Evolutionary conservation across 2,329 filamentous ascomycete species (phyloP), one percentile per base, ranked within the genome.

Genomic region (Aspergillus thermomutatus): DNA sequence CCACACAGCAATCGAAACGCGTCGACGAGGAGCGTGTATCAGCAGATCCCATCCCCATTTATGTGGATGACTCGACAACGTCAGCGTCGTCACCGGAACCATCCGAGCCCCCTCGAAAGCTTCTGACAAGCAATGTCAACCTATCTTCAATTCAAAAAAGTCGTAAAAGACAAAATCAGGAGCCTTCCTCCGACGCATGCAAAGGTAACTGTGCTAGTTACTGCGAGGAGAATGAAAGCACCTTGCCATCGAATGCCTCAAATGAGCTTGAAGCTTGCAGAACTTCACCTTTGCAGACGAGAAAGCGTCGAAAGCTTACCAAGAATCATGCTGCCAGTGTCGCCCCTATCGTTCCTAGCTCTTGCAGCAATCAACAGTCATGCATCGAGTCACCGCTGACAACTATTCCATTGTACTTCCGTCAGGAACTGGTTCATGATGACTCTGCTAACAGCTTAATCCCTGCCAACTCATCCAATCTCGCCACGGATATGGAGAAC

Each of bases 331-430:
- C 41, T 10, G 19, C 9, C 23, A 17, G 1, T 14, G 21, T 26
- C 10, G 10, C 14, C 11, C 11, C 5, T 7, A 6, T 23, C 14
- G 23, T 23, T 46, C 43, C 21, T 14, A 46, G 6, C 9, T 46
- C 43, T 7, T 23, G 11, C 4, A 46, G 21, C 45, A 27, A 54
- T 23, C 2, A 8, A 3, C 17, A 25, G 1, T 2, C 5, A 21
- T 37, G 3, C 27, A 52, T 57, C 4, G 19, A 56, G 49, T 69
- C 67, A 2, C 70, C 66, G 3, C 55, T 72, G 9, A 59, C 52
- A 8, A 69, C 61, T 8, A 57, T 72, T 25, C 69, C 70, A 2
- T 60, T 71, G 9, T 72, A 66, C 52, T 60, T 66, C 50, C 37
- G 54, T 21, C 45, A 23, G 19, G 4, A 45, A 10, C 9, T 23